Evolutionary conservation across 129 eudicot genomes (phyloP).

Genomic region (Flaveria bidentis): DNA sequence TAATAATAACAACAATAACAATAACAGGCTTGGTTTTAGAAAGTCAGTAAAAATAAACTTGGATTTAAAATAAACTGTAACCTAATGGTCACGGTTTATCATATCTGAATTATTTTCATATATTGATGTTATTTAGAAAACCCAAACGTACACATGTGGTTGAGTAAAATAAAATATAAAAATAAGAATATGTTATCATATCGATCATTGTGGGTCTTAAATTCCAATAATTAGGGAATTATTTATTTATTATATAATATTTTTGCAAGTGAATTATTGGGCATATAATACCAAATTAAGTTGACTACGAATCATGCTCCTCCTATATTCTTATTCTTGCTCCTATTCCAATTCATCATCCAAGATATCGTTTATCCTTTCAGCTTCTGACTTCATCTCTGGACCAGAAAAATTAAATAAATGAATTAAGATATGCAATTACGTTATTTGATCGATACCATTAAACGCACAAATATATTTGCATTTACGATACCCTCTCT

Average conservation of each 20-base stretch:
- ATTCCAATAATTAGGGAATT: slow-evolving; percentile 35
- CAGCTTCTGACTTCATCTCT: slow-evolving; percentile 1
- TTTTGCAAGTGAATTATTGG: slow-evolving; percentile 37
- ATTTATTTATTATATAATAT: slow-evolving; percentile 25
- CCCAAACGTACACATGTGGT: neutral
- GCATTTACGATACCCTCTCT: no score
- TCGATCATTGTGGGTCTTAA: slow-evolving; percentile 35
- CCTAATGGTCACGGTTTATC: neutral
- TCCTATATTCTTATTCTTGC: slow-evolving; percentile 25
- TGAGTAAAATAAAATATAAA: neutral
- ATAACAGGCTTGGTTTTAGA: neutral
- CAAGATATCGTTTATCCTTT: slow-evolving; percentile 29
- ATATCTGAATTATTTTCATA: neutral
- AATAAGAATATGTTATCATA: no score
- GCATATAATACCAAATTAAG: slow-evolving; percentile 33
- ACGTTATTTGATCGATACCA: no score
- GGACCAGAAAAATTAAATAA: no score
- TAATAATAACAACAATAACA: no score
- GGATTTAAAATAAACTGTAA: neutral
- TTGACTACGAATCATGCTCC: slow-evolving; percentile 41
- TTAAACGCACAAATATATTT: no score
- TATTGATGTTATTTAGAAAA: neutral
- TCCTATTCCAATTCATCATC: slow-evolving; percentile 10
- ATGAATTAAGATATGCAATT: no score
- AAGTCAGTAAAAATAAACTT: no score